Base-by-base conservation (phyloP, 83 land plant species). In the Diphasiastrum complanatum region DNA sequence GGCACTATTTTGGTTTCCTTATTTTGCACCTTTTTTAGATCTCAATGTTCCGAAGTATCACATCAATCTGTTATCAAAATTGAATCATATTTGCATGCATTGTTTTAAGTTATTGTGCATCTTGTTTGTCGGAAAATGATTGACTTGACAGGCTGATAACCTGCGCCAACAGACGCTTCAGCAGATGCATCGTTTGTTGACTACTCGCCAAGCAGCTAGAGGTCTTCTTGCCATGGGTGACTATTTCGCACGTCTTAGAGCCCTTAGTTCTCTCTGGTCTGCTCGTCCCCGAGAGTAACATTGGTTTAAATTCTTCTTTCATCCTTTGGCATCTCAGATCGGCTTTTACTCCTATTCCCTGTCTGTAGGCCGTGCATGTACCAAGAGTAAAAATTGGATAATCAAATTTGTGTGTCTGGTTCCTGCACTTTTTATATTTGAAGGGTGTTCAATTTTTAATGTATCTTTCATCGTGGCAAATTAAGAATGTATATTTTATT, bases 91-190 rank as follows among this genome's bases (percentile, higher is more conserved):
- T 18, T 48, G 23, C 23, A 4, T 6, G 18, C 6, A 5, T 6
- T 48, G 4, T 18, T 48, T 48, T 6, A 6, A 6, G n/a, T 48
- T 48, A 6, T 6, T 33, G 12, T 34, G 10, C 14, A 12, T 60
- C 37, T 37, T 60, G 10, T 37, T 60, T 60, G 20, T 5, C n/a
- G n/a, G n/a, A 35, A 11, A 3, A 20, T 37, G 8, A 4, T 18
- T 60, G 63, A 16, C 16, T 12, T 12, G 3, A 26, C 57, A 61
- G 64, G 64, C 64, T 43, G 64, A 61, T 32, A 61, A 61, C 56
- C 60, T 61, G 19, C 61, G 64, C 20, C 64, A 61, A 41, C 64
- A 61, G 45, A 61, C 56, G 19, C 64, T 61, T 4, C 64, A 61
- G 4, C 64, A 61, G 29, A 27, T 61, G 30, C 47, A 61, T 32